Percentiles rank a stretch among this genome's conserved stretches.
Evolutionary conservation across 2,329 filamentous ascomycete genomes (phyloP).

Genomic region (Exophiala alcalophila): DNA sequence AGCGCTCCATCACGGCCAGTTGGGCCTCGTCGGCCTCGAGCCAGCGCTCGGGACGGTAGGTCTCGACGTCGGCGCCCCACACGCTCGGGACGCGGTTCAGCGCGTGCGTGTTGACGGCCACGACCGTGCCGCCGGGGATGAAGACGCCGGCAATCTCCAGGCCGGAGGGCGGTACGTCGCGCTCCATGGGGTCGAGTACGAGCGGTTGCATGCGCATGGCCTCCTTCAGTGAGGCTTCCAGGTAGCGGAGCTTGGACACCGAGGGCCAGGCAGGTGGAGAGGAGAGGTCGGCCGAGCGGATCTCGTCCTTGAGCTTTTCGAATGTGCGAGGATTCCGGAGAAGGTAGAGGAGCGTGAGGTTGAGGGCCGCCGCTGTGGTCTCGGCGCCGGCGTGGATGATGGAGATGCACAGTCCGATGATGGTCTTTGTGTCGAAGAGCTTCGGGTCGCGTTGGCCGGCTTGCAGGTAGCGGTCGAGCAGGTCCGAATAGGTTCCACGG

Average conservation of each 20-base stretch:
- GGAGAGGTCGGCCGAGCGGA: conserved; percentile 10
- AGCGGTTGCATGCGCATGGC: conserved; percentile 7
- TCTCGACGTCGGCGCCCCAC: conserved; percentile 38
- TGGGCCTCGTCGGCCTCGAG: conserved; percentile 33
- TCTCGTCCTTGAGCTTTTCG: conserved; percentile 13
- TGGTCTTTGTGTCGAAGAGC: conserved; percentile 6
- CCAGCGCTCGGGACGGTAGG: conserved; percentile 48
- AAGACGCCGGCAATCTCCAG: conserved; percentile 19
- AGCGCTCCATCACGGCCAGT: conserved; percentile 34
- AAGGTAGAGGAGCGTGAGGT: conserved; percentile 40
- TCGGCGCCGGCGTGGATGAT: conserved; percentile 23
- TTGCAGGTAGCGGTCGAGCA: conserved; percentile 73
- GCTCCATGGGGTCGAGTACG: conserved; percentile 25
- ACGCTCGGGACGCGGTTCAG: conserved; percentile 41
- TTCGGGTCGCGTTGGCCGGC: conserved; percentile 56
- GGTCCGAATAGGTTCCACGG: conserved; percentile 49
- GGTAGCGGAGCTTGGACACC: conserved; percentile 55
- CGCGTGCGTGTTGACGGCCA: conserved; percentile 36
- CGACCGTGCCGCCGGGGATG: conserved; percentile 17
- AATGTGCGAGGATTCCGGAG: conserved; percentile 39
- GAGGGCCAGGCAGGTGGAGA: conserved; percentile 40
- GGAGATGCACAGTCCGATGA: conserved; percentile 19
- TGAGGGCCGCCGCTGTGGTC: conserved; percentile 14
- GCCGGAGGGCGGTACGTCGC: conserved; percentile 25
- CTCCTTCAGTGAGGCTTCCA: conserved; percentile 21